Evolutionary conservation across 768 basidiomycete genomes (phyloP).

Genomic region (Serendipita vermifera): DNA sequence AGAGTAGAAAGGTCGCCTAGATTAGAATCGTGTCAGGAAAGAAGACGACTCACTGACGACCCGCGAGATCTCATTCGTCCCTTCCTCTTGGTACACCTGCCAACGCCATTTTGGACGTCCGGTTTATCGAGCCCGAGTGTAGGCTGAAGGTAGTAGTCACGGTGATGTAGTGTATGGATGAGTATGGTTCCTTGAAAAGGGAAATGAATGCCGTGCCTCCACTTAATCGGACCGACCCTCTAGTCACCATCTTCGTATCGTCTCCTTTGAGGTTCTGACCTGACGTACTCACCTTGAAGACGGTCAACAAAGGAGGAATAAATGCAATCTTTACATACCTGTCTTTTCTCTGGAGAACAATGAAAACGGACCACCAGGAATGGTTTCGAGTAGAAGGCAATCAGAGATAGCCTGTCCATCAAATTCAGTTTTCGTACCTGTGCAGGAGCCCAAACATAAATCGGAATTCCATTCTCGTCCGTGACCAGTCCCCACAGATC

Average conservation of each 20-base stretch:
- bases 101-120: slow-evolving; percentile 59
- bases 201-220: slow-evolving; percentile 30
- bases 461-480: slow-evolving; percentile 71
- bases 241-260: slow-evolving; percentile 80
- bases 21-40: no score
- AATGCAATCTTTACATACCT: slow-evolving; percentile 29
- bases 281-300: slow-evolving; percentile 36
- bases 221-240: slow-evolving; percentile 80
- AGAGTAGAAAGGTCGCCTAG: no score
- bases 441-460: slow-evolving; percentile 75
- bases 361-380: slow-evolving; percentile 56
- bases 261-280: slow-evolving; percentile 55
- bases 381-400: slow-evolving; percentile 44
- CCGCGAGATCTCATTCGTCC: slow-evolving; percentile 64
- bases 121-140: slow-evolving; percentile 68
- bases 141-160: slow-evolving; percentile 76
- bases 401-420: slow-evolving; percentile 14
- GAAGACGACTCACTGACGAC: slow-evolving; percentile 83
- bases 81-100: slow-evolving; percentile 72
- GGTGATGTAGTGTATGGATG: slow-evolving; percentile 47
- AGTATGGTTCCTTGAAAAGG: slow-evolving; percentile 9
- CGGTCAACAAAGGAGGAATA: no score
- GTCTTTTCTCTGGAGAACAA: slow-evolving; percentile 79
- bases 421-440: slow-evolving; percentile 39
- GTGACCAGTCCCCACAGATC: slow-evolving; percentile 76